Conservation (phyloP, 495 filamentous ascomycete genomes). For the Hypoxylon trugodes region DNA sequence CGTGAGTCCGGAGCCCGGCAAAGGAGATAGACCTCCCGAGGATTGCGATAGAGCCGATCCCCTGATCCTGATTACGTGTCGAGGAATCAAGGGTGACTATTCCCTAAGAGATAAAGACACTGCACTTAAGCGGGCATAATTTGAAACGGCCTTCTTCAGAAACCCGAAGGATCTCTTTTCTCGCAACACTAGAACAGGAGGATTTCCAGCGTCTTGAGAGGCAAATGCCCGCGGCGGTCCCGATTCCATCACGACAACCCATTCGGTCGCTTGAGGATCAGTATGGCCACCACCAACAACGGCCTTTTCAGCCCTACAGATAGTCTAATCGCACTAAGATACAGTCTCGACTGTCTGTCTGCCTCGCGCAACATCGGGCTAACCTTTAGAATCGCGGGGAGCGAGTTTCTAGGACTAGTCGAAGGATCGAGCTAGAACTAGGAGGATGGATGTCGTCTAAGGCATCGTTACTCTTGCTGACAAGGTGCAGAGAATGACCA, state of each 20-base stretch:
- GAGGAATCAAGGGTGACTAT: conserved; percentile 12
- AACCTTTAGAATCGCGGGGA: conserved; percentile 1
- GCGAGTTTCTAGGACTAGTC: neutral
- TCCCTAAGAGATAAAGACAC: conserved; percentile 26
- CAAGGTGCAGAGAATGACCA: too few relatives aligned
- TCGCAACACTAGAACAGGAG: conserved; percentile 6
- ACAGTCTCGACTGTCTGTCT: conserved; percentile 3
- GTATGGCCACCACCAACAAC: neutral
- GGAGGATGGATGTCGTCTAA: neutral
- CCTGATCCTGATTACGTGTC: conserved; percentile 33
- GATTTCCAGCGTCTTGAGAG: conserved; percentile 11
- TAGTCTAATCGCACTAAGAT: conserved; percentile 15
- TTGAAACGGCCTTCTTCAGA: conserved; percentile 19
- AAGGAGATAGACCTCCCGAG: conserved; percentile 11
- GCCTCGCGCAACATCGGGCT: conserved; percentile 16
- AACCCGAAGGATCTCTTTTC: conserved; percentile 21
- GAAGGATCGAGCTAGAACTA: conserved; percentile 17
- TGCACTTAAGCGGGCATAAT: conserved; percentile 33
- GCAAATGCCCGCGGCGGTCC: neutral
- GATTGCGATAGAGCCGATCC: conserved; percentile 9
- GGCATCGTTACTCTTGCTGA: neutral
- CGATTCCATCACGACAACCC: neutral
- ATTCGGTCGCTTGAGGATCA: neutral
- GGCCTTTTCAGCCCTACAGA: conserved; percentile 18
- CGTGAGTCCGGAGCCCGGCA: conserved; percentile 36